Evolutionary conservation across 768 basidiomycete species (phyloP).

Genomic region (Lyophyllum decastes): DNA sequence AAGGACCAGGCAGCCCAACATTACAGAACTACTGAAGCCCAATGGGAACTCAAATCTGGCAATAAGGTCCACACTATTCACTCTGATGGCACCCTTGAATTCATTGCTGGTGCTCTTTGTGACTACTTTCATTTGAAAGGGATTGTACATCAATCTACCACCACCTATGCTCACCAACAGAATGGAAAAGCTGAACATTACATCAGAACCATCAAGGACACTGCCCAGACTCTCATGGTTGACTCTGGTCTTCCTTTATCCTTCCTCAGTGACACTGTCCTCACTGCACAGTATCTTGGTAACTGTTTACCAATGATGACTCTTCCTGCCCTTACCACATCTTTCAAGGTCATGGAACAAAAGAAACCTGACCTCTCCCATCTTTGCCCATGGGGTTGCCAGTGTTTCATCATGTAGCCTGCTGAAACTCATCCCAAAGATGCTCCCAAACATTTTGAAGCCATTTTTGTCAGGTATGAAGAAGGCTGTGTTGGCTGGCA

Average conservation of each 20-base stretch:
- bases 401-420: slow-evolving; percentile 23
- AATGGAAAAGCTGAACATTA: slow-evolving; percentile 32
- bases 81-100: slow-evolving; percentile 2
- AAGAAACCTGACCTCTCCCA: slow-evolving; percentile 28
- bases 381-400: slow-evolving; percentile 30
- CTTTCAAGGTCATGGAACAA: slow-evolving; percentile 18
- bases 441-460: too few relatives aligned
- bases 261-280: slow-evolving; percentile 25
- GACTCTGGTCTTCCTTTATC: slow-evolving; percentile 21
- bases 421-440: slow-evolving; percentile 19
- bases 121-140: background rate
- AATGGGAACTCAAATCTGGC: too few relatives aligned
- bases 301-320: slow-evolving; percentile 25
- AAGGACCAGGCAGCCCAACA: slow-evolving; percentile 7
- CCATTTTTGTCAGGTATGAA: too few relatives aligned
- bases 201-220: slow-evolving; percentile 27
- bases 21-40: background rate
- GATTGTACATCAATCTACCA: slow-evolving; percentile 14
- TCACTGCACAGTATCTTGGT: slow-evolving; percentile 19
- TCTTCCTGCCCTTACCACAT: slow-evolving; percentile 19
- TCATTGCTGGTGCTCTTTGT: background rate
- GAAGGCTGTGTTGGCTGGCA: too few relatives aligned
- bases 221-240: slow-evolving; percentile 22
- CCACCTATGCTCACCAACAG: slow-evolving; percentile 31
- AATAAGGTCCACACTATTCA: background rate